A percentile compares a stretch with the other conserved stretches of the same genome.
These are phyloP conservation scores for Triticum timopheevii DNA, from an alignment of 176 grass and related monocot species.

Conservation along the genomic window DNA sequence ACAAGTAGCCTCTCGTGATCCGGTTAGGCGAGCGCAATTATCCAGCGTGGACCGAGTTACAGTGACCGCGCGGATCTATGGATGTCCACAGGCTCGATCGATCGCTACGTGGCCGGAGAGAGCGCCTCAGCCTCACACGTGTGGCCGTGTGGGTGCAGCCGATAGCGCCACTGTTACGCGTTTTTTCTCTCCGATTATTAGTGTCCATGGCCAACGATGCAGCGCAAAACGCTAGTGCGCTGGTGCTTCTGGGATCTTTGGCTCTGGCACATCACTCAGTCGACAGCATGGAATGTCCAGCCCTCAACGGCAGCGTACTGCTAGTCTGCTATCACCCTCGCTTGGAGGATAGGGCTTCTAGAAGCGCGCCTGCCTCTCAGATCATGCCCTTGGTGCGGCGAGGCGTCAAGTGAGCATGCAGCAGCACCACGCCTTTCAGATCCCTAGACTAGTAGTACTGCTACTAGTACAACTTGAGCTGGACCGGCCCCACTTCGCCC, in stretches of 20 bases:
- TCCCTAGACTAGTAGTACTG: not conserved
- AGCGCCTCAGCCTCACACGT: not conserved
- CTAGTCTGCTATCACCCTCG: not conserved
- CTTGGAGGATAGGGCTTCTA: not conserved
- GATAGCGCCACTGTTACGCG: not conserved
- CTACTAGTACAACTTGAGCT: not conserved
- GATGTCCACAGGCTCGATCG: not conserved
- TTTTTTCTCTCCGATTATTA: not conserved
- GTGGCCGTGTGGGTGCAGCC: no score
- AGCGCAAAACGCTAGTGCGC: no score
- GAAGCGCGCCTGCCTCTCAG: not conserved
- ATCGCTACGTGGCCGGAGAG: not conserved
- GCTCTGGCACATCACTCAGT: not conserved
- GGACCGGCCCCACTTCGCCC: not conserved
- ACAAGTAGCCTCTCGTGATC: not conserved
- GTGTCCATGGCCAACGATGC: no score
- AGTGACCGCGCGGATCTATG: not conserved
- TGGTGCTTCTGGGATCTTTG: no score
- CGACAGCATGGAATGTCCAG: no score
- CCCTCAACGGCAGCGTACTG: not conserved
- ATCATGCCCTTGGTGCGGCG: not conserved
- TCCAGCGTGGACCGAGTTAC: not conserved
- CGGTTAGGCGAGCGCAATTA: not conserved
- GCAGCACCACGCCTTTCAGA: not conserved
- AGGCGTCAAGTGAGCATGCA: not conserved